These are phyloP conservation scores for Phytophthora litchii DNA, from an alignment of 352 stramenopile species.

Conservation along the genomic window DNA sequence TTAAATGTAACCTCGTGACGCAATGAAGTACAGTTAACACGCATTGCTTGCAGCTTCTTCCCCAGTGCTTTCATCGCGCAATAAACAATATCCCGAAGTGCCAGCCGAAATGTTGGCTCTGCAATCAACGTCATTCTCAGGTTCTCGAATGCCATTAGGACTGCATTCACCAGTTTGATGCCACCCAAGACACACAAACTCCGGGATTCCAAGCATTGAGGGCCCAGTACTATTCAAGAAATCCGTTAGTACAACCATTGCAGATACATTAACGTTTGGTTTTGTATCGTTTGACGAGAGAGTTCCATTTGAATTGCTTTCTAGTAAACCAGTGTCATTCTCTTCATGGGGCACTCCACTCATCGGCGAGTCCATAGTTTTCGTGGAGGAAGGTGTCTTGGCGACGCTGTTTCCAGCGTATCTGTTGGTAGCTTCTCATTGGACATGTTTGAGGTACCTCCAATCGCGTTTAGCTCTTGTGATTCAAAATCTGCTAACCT, in stretches of 20 bases:
- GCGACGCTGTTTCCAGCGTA: neutral
- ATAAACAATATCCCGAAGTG: neutral
- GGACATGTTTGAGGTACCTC: neutral
- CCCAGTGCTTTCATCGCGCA: neutral
- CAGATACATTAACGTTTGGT: neutral
- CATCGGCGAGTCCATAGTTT: neutral
- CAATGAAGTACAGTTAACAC: neutral
- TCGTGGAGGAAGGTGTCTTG: no score
- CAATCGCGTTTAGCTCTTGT: neutral
- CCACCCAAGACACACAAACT: neutral
- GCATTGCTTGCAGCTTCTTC: conserved; percentile 1
- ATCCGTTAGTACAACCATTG: neutral
- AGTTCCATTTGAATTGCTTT: neutral
- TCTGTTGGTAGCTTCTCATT: neutral
- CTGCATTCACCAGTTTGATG: neutral
- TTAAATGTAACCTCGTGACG: neutral
- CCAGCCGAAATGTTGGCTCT: neutral
- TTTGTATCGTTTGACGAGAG: neutral
- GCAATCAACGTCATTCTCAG: neutral
- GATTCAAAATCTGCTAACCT: neutral
- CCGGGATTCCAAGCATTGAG: neutral
- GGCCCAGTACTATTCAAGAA: neutral
- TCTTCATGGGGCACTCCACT: neutral
- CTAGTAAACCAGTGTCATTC: neutral
- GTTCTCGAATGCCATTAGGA: neutral